A percentile compares a stretch with the other conserved stretches of the same genome.
Conservation (phyloP, 768 basidiomycete species). For the Clathrus columnatus region DNA sequence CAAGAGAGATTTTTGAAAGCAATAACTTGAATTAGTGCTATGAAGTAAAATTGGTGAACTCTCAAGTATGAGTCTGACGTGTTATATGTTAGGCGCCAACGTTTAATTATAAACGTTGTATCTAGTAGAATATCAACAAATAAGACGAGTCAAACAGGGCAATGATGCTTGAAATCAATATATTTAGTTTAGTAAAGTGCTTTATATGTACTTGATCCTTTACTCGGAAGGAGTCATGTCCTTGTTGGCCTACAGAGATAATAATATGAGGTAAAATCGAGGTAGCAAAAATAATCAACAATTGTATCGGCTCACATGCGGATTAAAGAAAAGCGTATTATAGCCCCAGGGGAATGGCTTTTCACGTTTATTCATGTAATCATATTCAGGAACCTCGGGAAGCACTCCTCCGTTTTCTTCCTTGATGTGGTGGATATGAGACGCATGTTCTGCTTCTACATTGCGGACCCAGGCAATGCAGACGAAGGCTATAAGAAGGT, state of each 20-base stretch:
- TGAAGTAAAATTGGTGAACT: too few species aligned
- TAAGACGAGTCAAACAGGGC: too few species aligned
- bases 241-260: conserved; percentile 2
- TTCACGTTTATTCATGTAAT: conserved; percentile 65
- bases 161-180: neutral
- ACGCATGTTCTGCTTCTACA: conserved; percentile 54
- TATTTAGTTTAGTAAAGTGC: neutral
- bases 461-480: conserved; percentile 38
- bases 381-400: conserved; percentile 61
- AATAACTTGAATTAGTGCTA: too few species aligned
- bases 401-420: conserved; percentile 65
- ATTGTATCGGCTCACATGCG: conserved; percentile 39
- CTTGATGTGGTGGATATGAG: conserved; percentile 62
- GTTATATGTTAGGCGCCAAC: too few species aligned
- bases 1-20: too few species aligned
- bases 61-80: too few species aligned
- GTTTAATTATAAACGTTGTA: too few species aligned
- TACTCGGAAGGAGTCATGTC: neutral
- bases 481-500: conserved; percentile 22
- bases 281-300: conserved; percentile 1
- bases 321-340: conserved; percentile 79
- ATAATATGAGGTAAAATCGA: neutral
- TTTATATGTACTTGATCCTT: neutral
- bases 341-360: conserved; percentile 84
- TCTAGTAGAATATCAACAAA: too few species aligned